Conservation (phyloP, 371 early-diverging fungal genomes). For the Choanephora cucurbitarum region DNA sequence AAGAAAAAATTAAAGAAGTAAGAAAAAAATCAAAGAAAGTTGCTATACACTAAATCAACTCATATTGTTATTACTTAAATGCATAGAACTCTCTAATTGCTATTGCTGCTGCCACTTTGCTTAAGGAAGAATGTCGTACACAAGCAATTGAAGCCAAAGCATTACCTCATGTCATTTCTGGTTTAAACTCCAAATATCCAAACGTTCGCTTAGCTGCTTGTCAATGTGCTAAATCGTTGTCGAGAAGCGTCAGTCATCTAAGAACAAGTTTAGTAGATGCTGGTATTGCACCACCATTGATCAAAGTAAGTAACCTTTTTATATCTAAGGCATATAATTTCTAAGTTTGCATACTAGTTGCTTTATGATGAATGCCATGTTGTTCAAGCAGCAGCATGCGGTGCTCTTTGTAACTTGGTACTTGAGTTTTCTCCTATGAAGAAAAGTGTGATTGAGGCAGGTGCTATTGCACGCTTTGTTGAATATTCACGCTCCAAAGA, state of each 20-base stretch:
- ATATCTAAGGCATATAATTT: no score
- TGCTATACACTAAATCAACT: neutral
- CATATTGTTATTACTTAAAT: neutral
- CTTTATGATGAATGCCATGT: conserved; percentile 65
- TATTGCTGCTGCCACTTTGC: conserved; percentile 74
- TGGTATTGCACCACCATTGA: conserved; percentile 71
- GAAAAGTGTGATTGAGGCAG: conserved; percentile 75
- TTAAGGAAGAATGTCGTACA: conserved; percentile 81
- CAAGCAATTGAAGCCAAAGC: conserved; percentile 82
- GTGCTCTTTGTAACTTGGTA: conserved; percentile 85
- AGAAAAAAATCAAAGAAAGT: neutral
- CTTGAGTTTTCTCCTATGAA: conserved; percentile 91
- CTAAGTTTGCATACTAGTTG: conserved; percentile 43
- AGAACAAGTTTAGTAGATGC: conserved; percentile 85
- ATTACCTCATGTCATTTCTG: conserved; percentile 72
- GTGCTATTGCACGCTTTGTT: conserved; percentile 76
- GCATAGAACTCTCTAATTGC: conserved; percentile 75
- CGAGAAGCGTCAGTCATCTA: conserved; percentile 78
- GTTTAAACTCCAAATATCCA: conserved; percentile 61
- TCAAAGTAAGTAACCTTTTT: conserved; percentile 52
- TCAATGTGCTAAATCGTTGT: conserved; percentile 75
- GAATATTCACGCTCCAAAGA: conserved; percentile 58
- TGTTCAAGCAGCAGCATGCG: conserved; percentile 77
- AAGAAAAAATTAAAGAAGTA: conserved; percentile 70
- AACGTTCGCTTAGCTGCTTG: conserved; percentile 80